phyloP scores from a whole-genome alignment of 805 yeast genomes.

The Saccharomycopsis selenospora region DNA sequence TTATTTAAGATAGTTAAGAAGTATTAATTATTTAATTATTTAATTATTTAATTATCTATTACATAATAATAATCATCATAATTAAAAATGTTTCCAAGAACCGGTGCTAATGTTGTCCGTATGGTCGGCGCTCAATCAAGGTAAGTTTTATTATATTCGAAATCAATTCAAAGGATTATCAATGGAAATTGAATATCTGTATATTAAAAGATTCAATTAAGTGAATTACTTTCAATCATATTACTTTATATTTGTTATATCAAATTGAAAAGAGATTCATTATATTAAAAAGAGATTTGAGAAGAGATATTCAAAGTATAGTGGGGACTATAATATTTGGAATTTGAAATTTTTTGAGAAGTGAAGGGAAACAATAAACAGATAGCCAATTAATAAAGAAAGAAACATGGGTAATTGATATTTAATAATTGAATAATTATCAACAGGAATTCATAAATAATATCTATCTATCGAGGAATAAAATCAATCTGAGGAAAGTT shows the following conservation, averaged over 20 bases:
- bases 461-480: too few relatives aligned
- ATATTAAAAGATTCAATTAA: neutral
- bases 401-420: too few relatives aligned
- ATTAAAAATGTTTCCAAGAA: slow-evolving; percentile 26
- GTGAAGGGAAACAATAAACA: too few relatives aligned
- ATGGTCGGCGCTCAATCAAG: slow-evolving; percentile 28
- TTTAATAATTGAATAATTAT: too few relatives aligned
- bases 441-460: too few relatives aligned
- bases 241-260: neutral
- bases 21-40: too few relatives aligned
- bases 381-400: too few relatives aligned
- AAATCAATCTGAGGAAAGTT: too few relatives aligned
- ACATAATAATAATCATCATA: neutral
- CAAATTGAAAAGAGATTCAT: neutral
- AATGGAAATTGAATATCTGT: neutral
- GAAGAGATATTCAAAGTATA: neutral
- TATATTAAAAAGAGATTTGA: neutral
- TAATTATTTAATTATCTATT: neutral
- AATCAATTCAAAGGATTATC: too few relatives aligned
- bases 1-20: neutral
- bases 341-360: neutral
- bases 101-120: slow-evolving; percentile 29
- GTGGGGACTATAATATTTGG: too few relatives aligned
- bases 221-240: neutral
- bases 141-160: slow-evolving; percentile 22